Evolutionary conservation across 371 early-diverging fungal genomes (phyloP).

Genomic region (Mucor irregularis): DNA sequence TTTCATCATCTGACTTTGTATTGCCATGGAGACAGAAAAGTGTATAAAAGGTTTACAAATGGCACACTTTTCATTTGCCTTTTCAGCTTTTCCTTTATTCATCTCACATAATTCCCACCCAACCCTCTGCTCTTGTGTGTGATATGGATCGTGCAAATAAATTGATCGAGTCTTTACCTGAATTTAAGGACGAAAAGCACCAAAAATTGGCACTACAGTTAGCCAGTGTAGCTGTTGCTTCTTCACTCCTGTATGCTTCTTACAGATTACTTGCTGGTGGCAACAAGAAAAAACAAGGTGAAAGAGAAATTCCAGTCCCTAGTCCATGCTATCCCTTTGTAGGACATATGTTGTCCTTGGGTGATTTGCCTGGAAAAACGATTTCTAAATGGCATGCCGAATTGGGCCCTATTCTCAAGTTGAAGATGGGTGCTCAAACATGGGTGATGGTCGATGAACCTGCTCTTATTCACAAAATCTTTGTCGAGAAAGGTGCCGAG

Average conservation of each 20-base stretch:
- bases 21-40: too few species aligned
- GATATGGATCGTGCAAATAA: not conserved
- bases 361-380: not conserved
- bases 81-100: too few species aligned
- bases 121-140: too few species aligned
- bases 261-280: not conserved
- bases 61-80: too few species aligned
- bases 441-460: slow-evolving; percentile 17
- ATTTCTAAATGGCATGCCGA: slow-evolving; percentile 18
- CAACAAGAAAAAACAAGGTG: not conserved
- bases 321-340: slow-evolving; percentile 9
- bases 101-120: too few species aligned
- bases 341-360: slow-evolving; percentile 18
- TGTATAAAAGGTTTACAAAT: too few species aligned
- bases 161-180: not conserved
- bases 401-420: slow-evolving; percentile 16
- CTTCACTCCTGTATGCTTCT: not conserved
- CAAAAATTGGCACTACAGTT: too few species aligned
- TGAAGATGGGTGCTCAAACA: slow-evolving; percentile 13
- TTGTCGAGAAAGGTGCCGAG: slow-evolving; percentile 9
- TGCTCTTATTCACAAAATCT: slow-evolving; percentile 14
- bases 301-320: slow-evolving; percentile 13
- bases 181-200: not conserved
- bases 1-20: too few species aligned
- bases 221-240: not conserved